Base-by-base conservation (phyloP, 345 rosid genomes). In the Euphorbia pulcherrima region DNA sequence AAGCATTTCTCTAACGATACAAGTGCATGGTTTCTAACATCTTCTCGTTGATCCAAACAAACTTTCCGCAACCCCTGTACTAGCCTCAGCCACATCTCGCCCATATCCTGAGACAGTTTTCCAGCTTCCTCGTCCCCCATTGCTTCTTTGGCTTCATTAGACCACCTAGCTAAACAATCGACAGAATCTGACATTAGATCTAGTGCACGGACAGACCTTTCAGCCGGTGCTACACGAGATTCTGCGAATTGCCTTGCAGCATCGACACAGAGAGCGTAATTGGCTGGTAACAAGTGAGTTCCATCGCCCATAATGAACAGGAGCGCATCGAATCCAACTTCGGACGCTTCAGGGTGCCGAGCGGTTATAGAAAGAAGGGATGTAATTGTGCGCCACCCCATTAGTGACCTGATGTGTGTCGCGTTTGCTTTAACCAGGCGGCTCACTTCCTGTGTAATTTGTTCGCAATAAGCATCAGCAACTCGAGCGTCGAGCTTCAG, bases 21-120 rank as follows among this genome's bases (percentile, higher is more conserved):
- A 73, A 94, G 85, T 33, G 99, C 96, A 75, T 88, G 93, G 80
- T 89, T 91, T 78, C 99, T 80, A 37, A 94, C 92, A 56, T 94
- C 99, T 75, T 94, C 97, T 76, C 97, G 87, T 82, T 91, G 99
- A 83, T 91, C 99, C 84, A 94, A 85, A 80, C 99, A 94, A 68
- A 94, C 97, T 89, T 94, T 94, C 82, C 97, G 79, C 72, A 94
- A 64, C 65, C 88, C 97, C 76, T 94, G 99, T 69, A 87, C 97
- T 62, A 94, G 92, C 77, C 96, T 87, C 76, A 94, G 78, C 99
- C 99, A 94, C 93, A 92, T 89, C 67, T 94, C 97, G 39, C 96
- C 96, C 16, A 91, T 83, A 65, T 94, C 97, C 79, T 84, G 90
- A 4, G 77, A 80, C 84, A 82, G 73, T 73, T 87, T 93, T 4